Evolutionary conservation across 176 grass and related monocot species (phyloP).

Genomic region (Aegilops tauschii): DNA sequence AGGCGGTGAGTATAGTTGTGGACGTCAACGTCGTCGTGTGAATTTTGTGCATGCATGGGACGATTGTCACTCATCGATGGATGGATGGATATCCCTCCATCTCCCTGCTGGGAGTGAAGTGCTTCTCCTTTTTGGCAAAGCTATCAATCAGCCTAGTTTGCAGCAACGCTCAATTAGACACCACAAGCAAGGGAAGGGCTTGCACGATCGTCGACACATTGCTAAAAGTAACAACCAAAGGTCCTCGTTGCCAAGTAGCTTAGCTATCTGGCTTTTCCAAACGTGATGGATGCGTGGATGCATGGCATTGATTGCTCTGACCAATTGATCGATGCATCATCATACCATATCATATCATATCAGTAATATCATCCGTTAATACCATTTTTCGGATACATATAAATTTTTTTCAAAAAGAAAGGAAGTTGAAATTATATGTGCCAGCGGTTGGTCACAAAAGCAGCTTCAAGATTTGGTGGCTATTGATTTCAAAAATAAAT

Average conservation of each 20-base stretch:
- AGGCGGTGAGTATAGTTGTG: not conserved
- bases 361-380: not conserved
- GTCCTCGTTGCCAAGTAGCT: not conserved
- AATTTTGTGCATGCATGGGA: not conserved
- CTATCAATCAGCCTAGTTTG: not conserved
- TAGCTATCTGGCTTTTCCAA: not conserved
- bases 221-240: not conserved
- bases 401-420: not conserved
- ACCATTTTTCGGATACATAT: not conserved
- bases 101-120: not conserved
- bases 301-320: conserved; percentile 9
- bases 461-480: too few species aligned
- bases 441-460: too few species aligned
- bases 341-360: not conserved
- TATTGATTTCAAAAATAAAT: too few species aligned
- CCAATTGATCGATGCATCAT: not conserved
- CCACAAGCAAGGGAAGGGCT: not conserved
- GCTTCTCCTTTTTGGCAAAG: conserved; percentile 11
- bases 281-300: not conserved
- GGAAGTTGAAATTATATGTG: not conserved
- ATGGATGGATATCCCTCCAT: not conserved
- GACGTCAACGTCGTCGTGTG: not conserved
- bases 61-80: not conserved
- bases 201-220: not conserved
- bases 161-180: conserved; percentile 8